These are phyloP conservation scores for Ceratocystis alfenasii DNA, from an alignment of 2,329 filamentous ascomycete genomes.

Conservation along the genomic window DNA sequence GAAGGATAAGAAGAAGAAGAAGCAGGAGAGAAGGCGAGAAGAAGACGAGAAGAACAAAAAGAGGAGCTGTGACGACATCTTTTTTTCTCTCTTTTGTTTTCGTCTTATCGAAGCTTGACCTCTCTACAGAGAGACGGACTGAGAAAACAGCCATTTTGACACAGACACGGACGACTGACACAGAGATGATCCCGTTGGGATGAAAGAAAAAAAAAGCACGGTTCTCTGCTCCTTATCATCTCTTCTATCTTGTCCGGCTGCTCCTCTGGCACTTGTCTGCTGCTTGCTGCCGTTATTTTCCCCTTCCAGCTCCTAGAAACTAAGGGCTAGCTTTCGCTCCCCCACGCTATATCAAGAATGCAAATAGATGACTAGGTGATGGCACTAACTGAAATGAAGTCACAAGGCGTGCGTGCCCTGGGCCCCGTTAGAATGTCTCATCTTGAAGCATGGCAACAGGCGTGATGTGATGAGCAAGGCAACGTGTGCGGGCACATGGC, in stretches of 20 bases:
- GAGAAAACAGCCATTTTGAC: not conserved
- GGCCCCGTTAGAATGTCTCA: slow-evolving; percentile 2
- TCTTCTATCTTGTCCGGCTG: not conserved
- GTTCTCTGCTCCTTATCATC: not conserved
- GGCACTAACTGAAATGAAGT: not conserved
- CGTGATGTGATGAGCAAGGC: not conserved
- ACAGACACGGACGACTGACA: not conserved
- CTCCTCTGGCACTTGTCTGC: not conserved
- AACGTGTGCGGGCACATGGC: no score
- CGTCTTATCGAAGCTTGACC: not conserved
- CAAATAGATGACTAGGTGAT: not conserved
- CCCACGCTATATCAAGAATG: no score
- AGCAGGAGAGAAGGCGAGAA: not conserved
- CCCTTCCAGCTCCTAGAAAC: not conserved
- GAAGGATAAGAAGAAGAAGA: not conserved
- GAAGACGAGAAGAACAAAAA: not conserved
- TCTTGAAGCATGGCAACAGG: not conserved
- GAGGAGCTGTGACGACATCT: slow-evolving; percentile 5
- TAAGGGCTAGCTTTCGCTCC: no score
- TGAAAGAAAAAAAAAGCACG: not conserved
- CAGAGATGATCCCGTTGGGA: not conserved
- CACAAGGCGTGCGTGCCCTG: not conserved
- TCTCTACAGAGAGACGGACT: not conserved
- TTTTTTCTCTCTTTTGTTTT: not conserved
- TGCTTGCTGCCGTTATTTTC: not conserved